These are phyloP conservation scores for Neophaeococcomyces mojaviensis DNA, from an alignment of 2,329 filamentous ascomycete genomes.

Conservation along the genomic window DNA sequence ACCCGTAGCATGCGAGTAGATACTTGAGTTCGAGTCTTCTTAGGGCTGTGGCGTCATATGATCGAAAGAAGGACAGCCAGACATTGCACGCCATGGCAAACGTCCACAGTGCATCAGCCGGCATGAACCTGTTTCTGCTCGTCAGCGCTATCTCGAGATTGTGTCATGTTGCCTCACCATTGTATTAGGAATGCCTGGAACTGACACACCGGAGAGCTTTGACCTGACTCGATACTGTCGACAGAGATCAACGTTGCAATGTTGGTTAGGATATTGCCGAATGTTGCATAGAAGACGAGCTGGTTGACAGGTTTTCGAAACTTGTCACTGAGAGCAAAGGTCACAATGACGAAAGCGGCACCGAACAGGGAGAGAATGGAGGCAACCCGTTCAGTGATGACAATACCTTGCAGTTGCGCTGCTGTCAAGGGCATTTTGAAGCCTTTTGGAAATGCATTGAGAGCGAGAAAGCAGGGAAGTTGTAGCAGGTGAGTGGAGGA, in stretches of 20 bases:
- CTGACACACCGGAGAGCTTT: constrained; percentile 57
- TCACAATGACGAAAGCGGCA: constrained; percentile 63
- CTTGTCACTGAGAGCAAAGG: constrained; percentile 58
- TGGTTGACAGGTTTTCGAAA: constrained; percentile 86
- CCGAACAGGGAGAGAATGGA: constrained; percentile 66
- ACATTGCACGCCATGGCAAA: constrained; percentile 79
- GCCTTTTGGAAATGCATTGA: neutral
- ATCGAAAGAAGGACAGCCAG: constrained; percentile 70
- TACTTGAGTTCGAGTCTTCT: constrained; percentile 65
- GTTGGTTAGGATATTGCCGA: constrained; percentile 72
- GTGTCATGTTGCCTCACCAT: constrained; percentile 51
- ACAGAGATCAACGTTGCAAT: constrained; percentile 67
- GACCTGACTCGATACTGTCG: constrained; percentile 45
- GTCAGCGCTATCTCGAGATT: neutral
- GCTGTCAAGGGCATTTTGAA: constrained; percentile 16
- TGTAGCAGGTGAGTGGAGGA: too few species aligned
- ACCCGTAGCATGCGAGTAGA: constrained; percentile 60
- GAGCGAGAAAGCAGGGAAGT: too few species aligned
- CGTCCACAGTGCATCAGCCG: constrained; percentile 68
- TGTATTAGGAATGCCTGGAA: constrained; percentile 75
- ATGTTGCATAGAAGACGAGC: constrained; percentile 74
- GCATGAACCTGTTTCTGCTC: constrained; percentile 58
- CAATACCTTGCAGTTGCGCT: constrained; percentile 47
- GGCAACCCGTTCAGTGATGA: constrained; percentile 57
- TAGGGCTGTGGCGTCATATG: constrained; percentile 59